A percentile compares a stretch with the other conserved stretches of the same genome.
phyloP scores from a whole-genome alignment of 2,329 filamentous ascomycete species.

The Colletotrichum orbiculare region DNA sequence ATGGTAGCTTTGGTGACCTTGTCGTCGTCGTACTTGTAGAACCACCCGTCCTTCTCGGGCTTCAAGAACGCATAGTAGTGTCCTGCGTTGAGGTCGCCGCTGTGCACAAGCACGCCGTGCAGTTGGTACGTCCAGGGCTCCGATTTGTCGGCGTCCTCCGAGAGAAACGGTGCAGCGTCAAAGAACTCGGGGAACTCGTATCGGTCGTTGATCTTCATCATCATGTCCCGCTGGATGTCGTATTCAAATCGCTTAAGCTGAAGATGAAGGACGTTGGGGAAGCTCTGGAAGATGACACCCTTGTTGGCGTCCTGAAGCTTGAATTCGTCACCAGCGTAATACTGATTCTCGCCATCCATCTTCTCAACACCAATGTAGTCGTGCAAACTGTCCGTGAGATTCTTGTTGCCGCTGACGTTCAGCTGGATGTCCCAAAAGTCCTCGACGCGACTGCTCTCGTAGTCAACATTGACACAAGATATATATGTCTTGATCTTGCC shows the following conservation, averaged over 20 bases:
- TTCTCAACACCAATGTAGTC: constrained; percentile 98
- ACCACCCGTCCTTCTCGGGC: constrained; percentile 90
- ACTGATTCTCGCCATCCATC: constrained; percentile 98
- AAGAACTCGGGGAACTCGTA: constrained; percentile 90
- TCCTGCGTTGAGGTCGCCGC: constrained; percentile 94
- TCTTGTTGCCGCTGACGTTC: constrained; percentile 94
- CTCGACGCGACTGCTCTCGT: constrained; percentile 93
- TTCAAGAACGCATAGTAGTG: constrained; percentile 99
- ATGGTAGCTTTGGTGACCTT: constrained; percentile 94
- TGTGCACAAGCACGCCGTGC: constrained; percentile 95
- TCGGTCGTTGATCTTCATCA: constrained; percentile 98
- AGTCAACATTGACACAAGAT: constrained; percentile 97
- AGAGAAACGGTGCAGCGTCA: constrained; percentile 87
- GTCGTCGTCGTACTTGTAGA: constrained; percentile 98
- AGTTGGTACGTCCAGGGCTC: constrained; percentile 93
- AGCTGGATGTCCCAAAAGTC: constrained; percentile 99
- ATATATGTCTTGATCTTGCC: constrained; percentile 99
- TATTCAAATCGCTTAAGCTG: constrained; percentile 99
- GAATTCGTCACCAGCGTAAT: constrained; percentile 89
- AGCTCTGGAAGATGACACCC: constrained; percentile 95
- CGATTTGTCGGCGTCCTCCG: constrained; percentile 85
- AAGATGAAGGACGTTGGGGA: constrained; percentile 92
- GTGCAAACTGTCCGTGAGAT: constrained; percentile 91
- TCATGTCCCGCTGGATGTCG: constrained; percentile 93
- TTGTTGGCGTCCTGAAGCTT: constrained; percentile 97